phyloP scores from a whole-genome alignment of 2,329 filamentous ascomycete genomes.

The Fusarium veterinarium region DNA sequence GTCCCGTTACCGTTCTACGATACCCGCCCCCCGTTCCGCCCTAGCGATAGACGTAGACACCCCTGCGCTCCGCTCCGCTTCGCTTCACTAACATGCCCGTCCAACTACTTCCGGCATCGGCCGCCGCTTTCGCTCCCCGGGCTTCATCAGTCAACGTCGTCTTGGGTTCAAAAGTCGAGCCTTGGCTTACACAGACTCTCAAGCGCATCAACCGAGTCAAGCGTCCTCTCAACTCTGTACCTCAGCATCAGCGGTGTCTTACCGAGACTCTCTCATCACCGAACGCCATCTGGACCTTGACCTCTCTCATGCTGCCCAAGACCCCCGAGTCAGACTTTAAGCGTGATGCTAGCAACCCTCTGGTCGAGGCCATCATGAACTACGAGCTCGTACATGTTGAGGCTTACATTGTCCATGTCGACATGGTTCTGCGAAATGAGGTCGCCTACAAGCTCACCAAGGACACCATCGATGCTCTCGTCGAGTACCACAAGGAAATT shows the following conservation, averaged over 20 bases:
- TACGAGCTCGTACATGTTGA: conserved; percentile 94
- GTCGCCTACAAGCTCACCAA: conserved; percentile 97
- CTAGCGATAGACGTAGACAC: conserved; percentile 13
- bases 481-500: conserved; percentile 96
- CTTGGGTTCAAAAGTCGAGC: conserved; percentile 89
- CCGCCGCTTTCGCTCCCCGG: conserved; percentile 93
- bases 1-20: conserved; percentile 22
- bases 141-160: conserved; percentile 93
- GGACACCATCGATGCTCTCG: conserved; percentile 91
- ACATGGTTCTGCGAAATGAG: conserved; percentile 98
- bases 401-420: conserved; percentile 98
- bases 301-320: conserved; percentile 92
- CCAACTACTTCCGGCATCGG: conserved; percentile 92
- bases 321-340: conserved; percentile 85
- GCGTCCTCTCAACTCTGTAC: conserved; percentile 95
- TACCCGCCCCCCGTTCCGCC: conserved; percentile 7
- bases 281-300: conserved; percentile 94
- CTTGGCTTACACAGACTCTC: conserved; percentile 95
- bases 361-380: conserved; percentile 86
- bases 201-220: conserved; percentile 98
- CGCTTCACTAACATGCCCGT: conserved; percentile 76
- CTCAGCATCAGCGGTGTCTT: conserved; percentile 94
- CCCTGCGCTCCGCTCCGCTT: conserved; percentile 29
- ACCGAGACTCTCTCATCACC: conserved; percentile 91
- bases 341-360: conserved; percentile 71